Evolutionary conservation across 208 protist species (phyloP), one percentile per base, ranked within the genome.

Genomic region (Trypanosoma caninum): DNA sequence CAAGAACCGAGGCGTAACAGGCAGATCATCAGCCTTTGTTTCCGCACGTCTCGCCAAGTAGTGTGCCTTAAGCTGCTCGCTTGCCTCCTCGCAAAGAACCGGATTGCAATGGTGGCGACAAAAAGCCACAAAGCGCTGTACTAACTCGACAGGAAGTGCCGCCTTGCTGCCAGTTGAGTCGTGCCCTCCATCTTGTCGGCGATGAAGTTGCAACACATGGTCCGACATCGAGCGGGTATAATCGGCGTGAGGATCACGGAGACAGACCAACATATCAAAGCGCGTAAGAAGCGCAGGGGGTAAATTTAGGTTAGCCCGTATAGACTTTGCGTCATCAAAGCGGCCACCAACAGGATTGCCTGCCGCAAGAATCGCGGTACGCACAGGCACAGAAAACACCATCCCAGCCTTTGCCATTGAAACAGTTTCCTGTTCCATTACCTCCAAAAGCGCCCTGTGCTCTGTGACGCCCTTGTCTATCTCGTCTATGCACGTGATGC

Each of bases 371-470:
- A 99, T 91, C 25, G 93, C 87, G 6, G 97, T 97, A 47, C 96
- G 84, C 42, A 98, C 95, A 1, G 97, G 96, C 52, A 99, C 91
- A 18, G 86, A 98, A 77, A 97, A 98, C 22, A 99, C 91, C 79
- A 94, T 85, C 35, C 96, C 97, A 3, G 97, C 98, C 82, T 99
- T 99, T 11, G 98, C 98, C 33, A 99, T 97, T 53, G 95, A 99
- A 34, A 99, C 97, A 27, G 82, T 92, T 76, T 99, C 97, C 80
- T 99, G 99, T 75, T 99, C 99, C 98, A 99, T 99, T 16, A 99
- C 98, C 80, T 99, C 99, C 8, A 99, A 82, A 42, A 99, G 89
- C 14, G 98, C 96, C 56, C 97, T 92, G 78, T 99, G 98, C 71
- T 99, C 97, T 16, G 73, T 66, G 11, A 73, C 77, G 7, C 80